Percentiles rank a stretch among this genome's conserved stretches.
Evolutionary conservation across 1,284 basidiomycete species (phyloP).

Genomic region (Mycosarcoma maydis): DNA sequence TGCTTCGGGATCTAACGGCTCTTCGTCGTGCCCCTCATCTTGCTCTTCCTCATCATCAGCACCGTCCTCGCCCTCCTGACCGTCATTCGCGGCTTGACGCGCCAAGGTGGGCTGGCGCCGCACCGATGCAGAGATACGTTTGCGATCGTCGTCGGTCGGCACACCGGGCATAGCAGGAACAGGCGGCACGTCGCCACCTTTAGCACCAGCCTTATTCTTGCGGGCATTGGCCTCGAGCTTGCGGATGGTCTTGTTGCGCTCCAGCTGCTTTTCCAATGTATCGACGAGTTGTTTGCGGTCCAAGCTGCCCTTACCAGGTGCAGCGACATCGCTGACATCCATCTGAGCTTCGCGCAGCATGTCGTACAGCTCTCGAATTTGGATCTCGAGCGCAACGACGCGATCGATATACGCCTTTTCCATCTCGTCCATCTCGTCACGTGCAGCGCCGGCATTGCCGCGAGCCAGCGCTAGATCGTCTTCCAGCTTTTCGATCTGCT

Average conservation of each 20-base stretch:
- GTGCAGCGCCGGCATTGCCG: constrained; percentile 72
- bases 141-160: constrained; percentile 41
- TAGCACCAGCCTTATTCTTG: constrained; percentile 36
- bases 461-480: constrained; percentile 82
- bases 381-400: constrained; percentile 85
- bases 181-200: constrained; percentile 11
- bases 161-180: constrained; percentile 22
- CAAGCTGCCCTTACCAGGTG: constrained; percentile 52
- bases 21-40: constrained; percentile 35
- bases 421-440: constrained; percentile 78
- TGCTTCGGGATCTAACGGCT: constrained; percentile 44
- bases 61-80: constrained; percentile 10
- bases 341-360: constrained; percentile 82
- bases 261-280: constrained; percentile 66
- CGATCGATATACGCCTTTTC: constrained; percentile 84
- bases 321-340: constrained; percentile 69
- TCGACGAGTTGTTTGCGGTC: constrained; percentile 72
- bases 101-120: constrained; percentile 42
- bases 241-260: constrained; percentile 65
- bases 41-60: constrained; percentile 11
- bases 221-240: constrained; percentile 66
- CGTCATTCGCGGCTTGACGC: constrained; percentile 7
- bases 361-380: constrained; percentile 92
- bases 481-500: constrained; percentile 78
- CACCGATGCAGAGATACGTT: constrained; percentile 48